Conservation (phyloP, 1,139 yeast species). For the Saccharomycopsis hybrid region DNA sequence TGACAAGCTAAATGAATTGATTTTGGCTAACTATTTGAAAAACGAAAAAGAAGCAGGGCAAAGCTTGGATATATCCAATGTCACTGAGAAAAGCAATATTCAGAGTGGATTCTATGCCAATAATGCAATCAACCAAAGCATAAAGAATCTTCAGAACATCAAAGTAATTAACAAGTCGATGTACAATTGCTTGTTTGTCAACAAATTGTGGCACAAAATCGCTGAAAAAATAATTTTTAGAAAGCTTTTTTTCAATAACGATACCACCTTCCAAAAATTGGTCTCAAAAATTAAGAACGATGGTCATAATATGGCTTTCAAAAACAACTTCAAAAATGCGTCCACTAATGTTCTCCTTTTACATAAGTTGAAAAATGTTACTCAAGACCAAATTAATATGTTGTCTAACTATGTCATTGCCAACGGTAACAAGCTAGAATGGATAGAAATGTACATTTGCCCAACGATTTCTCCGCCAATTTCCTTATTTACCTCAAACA, state of each 20-base stretch:
- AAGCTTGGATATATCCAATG: neutral
- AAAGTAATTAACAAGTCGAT: conserved; percentile 25
- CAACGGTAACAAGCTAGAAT: conserved; percentile 41
- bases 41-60: neutral
- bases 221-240: conserved; percentile 50
- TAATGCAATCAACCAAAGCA: conserved; percentile 19
- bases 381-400: conserved; percentile 38
- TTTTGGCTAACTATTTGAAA: conserved; percentile 9
- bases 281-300: conserved; percentile 22
- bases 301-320: conserved; percentile 7
- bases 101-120: conserved; percentile 22
- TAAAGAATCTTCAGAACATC: conserved; percentile 24
- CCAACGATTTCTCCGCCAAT: conserved; percentile 47
- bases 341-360: conserved; percentile 35
- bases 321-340: conserved; percentile 21
- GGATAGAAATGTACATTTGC: conserved; percentile 82
- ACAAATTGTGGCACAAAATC: conserved; percentile 54
- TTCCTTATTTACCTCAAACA: conserved; percentile 18
- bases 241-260: conserved; percentile 49
- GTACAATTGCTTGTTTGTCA: conserved; percentile 60
- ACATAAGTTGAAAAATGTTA: conserved; percentile 41
- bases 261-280: conserved; percentile 42
- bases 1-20: conserved; percentile 5
- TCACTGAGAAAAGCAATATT: neutral
- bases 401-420: conserved; percentile 32